A percentile compares a stretch with the other conserved stretches of the same genome.
phyloP scores from a whole-genome alignment of 495 filamentous ascomycete genomes.

The Penicillium riverlandense region DNA sequence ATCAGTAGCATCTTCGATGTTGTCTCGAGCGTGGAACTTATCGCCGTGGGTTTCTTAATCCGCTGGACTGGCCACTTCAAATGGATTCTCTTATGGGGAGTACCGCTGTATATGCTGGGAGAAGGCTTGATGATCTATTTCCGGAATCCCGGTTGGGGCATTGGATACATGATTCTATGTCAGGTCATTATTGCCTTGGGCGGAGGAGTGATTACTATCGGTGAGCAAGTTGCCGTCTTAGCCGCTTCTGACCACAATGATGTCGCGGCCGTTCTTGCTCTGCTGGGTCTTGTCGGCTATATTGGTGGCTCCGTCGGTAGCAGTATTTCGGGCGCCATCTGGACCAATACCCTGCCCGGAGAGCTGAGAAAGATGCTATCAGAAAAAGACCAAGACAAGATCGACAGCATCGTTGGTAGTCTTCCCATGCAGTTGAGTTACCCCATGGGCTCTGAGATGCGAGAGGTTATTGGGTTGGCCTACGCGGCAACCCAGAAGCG shows the following conservation, averaged over 20 bases:
- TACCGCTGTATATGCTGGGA: slow-evolving; percentile 53
- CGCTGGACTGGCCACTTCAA: slow-evolving; percentile 49
- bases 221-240: slow-evolving; percentile 61
- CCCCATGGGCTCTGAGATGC: slow-evolving; percentile 36
- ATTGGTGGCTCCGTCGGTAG: slow-evolving; percentile 61
- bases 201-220: slow-evolving; percentile 52
- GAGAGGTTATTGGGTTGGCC: slow-evolving; percentile 47
- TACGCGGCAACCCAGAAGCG: slow-evolving; percentile 49
- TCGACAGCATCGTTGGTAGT: slow-evolving; percentile 44
- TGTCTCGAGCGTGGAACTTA: slow-evolving; percentile 35
- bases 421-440: slow-evolving; percentile 47
- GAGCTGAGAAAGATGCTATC: slow-evolving; percentile 52
- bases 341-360: slow-evolving; percentile 51
- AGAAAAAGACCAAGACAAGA: slow-evolving; percentile 21
- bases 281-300: slow-evolving; percentile 52
- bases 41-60: slow-evolving; percentile 48
- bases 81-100: slow-evolving; percentile 43
- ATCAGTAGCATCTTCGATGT: slow-evolving; percentile 45
- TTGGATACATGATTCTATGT: slow-evolving; percentile 66
- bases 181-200: slow-evolving; percentile 65
- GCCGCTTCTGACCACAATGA: slow-evolving; percentile 58
- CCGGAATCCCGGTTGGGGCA: slow-evolving; percentile 47
- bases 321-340: slow-evolving; percentile 58
- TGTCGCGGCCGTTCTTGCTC: slow-evolving; percentile 57
- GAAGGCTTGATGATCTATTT: slow-evolving; percentile 58